Evolutionary conservation across 139 green algal species (phyloP), one percentile per base, ranked within the genome.

Genomic region (Coelastrella sp.): DNA sequence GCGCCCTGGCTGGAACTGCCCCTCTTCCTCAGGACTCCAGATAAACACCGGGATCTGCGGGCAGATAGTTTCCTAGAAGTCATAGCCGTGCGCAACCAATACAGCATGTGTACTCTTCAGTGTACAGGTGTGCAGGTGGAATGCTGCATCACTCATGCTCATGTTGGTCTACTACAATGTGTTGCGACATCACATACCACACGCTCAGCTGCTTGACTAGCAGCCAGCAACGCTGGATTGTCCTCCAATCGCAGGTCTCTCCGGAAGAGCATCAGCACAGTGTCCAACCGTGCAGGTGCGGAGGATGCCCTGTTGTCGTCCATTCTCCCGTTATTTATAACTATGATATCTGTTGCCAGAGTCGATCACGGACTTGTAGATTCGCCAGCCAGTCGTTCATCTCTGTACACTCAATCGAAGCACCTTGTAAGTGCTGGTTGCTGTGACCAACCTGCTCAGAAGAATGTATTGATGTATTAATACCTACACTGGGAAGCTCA

Each of bases 1-100:
- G 19, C 91, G 76, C 1, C 96, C 96, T 1, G 95, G 95, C 88
- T 98, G 93, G 81, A 98, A 98, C 87, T 98, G 94, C 11, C 96
- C 96, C 35, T 98, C 96, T 89, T 98, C 96, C 81, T 98, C 95
- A 8, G 96, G 94, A 0, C 92, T 89, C 93, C 94, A 98, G 4
- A 98, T 91, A 75, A 95, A 98, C 2, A 98, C 89, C 3, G 96
- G 96, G 45, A 97, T 88, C 77, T 84, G 59, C 62, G 23, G 27
- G 57, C 21, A 30, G 57, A 19, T 6, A n/a, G 57, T 6, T 15
- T 27, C 27, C 6, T 66, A n/a, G 23, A 66, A 23, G 27, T 6
- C 21, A 66, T 66, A 57, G 45, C 11, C 45, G 11, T 9, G 57
- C 17, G 35, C 35, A 0, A 76, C n/a, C n/a, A n/a, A n/a, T n/a